Percentiles rank a stretch among this genome's conserved stretches.
These are phyloP conservation scores for Achaetomiella virescens DNA, from an alignment of 495 filamentous ascomycete genomes.

Conservation along the genomic window DNA sequence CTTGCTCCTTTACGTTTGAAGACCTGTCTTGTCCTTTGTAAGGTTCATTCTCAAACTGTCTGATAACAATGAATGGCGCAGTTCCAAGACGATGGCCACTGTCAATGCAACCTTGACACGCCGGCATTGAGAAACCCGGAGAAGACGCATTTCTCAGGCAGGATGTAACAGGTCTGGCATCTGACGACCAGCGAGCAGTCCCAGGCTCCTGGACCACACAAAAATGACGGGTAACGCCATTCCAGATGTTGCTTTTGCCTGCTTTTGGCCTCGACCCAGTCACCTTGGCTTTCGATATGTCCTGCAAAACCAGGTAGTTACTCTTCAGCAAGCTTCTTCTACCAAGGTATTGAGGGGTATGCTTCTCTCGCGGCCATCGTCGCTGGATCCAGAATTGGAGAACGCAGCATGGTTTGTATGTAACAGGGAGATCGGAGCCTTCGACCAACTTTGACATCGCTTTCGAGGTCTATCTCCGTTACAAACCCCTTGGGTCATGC, in stretches of 20 bases:
- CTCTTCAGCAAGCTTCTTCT: not conserved
- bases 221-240: not conserved
- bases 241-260: not conserved
- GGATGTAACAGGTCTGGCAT: no score
- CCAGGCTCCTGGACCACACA: not conserved
- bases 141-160: not conserved
- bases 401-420: no score
- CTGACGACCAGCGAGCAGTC: no score
- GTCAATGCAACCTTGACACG: constrained; percentile 9
- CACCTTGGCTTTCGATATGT: not conserved
- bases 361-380: no score
- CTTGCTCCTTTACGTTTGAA: no score
- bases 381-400: no score
- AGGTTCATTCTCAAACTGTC: not conserved
- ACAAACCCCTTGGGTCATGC: no score
- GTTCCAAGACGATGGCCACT: not conserved
- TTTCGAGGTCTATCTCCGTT: no score
- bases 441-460: no score
- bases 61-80: not conserved
- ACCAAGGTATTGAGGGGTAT: no score
- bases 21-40: no score
- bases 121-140: not conserved
- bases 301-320: constrained; percentile 13
- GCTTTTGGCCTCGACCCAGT: not conserved
- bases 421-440: no score